Percentiles rank a stretch among this genome's conserved stretches.
phyloP scores from a whole-genome alignment of 2,329 filamentous ascomycete species.

The Escovopsis sp. region DNA sequence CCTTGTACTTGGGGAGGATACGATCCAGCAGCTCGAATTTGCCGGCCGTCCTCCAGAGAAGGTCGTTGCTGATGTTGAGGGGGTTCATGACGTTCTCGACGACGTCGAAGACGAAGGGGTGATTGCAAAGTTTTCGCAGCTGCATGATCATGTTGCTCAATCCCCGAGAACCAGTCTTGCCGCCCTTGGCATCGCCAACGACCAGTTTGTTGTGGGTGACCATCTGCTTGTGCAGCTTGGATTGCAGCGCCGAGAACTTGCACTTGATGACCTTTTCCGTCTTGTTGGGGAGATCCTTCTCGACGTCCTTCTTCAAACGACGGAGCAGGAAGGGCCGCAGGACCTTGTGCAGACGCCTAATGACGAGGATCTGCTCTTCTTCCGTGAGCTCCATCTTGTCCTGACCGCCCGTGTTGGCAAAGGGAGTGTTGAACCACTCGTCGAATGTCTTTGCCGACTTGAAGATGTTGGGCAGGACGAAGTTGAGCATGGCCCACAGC shows the following conservation, averaged over 20 bases:
- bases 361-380: conserved; percentile 98
- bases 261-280: conserved; percentile 99
- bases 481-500: conserved; percentile 96
- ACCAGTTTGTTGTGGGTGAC: conserved; percentile 88
- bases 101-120: conserved; percentile 95
- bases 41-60: conserved; percentile 87
- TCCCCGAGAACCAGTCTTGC: conserved; percentile 85
- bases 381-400: conserved; percentile 98
- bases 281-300: conserved; percentile 97
- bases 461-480: conserved; percentile 95
- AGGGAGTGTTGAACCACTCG: conserved; percentile 99
- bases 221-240: conserved; percentile 93
- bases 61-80: conserved; percentile 70
- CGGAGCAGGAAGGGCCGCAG: conserved; percentile 90
- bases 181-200: conserved; percentile 88
- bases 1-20: conserved; percentile 82
- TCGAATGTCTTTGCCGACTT: conserved; percentile 98
- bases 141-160: conserved; percentile 99
- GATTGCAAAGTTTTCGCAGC: conserved; percentile 93
- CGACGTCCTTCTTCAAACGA: conserved; percentile 98
- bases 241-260: conserved; percentile 88
- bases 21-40: conserved; percentile 95
- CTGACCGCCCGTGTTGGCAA: conserved; percentile 93
- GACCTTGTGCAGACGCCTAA: conserved; percentile 96
- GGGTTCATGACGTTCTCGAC: conserved; percentile 99